These are phyloP conservation scores for Suhomyces panamericanus DNA, from an alignment of 1,139 yeast genomes.

Conservation along the genomic window DNA sequence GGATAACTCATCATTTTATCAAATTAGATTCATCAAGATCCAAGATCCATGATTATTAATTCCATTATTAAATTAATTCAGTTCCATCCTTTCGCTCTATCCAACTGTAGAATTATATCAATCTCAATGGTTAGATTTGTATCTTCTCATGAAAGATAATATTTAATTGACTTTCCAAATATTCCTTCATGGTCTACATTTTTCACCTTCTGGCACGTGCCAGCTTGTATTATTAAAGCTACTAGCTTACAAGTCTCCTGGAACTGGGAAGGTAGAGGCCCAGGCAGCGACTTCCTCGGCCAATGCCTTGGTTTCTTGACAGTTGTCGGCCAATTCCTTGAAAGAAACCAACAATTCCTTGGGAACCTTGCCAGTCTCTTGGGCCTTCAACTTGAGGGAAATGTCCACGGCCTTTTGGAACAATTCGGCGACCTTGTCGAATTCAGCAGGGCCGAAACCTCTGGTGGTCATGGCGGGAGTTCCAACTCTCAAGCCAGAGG, in stretches of 20 bases:
- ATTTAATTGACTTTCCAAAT: too few relatives aligned
- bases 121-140: too few relatives aligned
- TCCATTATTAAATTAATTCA: too few relatives aligned
- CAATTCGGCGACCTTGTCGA: conserved; percentile 73
- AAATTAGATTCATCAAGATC: too few relatives aligned
- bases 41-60: too few relatives aligned
- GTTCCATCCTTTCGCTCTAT: too few relatives aligned
- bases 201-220: too few relatives aligned
- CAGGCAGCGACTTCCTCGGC: conserved; percentile 63
- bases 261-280: conserved; percentile 73
- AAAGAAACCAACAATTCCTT: conserved; percentile 65
- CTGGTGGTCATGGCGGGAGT: conserved; percentile 99
- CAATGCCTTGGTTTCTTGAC: conserved; percentile 57
- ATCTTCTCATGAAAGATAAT: too few relatives aligned
- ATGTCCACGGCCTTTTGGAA: conserved; percentile 77
- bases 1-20: too few relatives aligned
- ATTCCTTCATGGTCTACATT: too few relatives aligned
- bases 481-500: conserved; percentile 94
- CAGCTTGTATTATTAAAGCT: neutral
- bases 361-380: conserved; percentile 60
- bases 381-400: conserved; percentile 56
- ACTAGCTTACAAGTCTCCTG: conserved; percentile 57
- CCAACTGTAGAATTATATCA: too few relatives aligned
- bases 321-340: conserved; percentile 62
- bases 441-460: conserved; percentile 81